Percentiles rank a stretch among this genome's conserved stretches.
Conservation (phyloP, 345 rosid species). For the Rhodomyrtus tomentosa region DNA sequence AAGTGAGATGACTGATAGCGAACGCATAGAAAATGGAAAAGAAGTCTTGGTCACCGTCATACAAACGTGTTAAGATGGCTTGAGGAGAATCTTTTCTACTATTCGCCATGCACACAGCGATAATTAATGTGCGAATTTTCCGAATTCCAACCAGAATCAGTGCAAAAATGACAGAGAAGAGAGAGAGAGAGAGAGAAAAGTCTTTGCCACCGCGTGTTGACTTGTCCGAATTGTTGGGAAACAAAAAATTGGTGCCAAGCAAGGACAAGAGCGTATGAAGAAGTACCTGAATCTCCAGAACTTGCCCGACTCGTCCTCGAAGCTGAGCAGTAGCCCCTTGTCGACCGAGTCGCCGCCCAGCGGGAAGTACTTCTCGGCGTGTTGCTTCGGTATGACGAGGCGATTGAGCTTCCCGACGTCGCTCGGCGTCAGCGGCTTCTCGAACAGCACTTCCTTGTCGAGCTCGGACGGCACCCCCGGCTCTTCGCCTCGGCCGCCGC, state of each 20-base stretch:
- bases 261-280: background rate
- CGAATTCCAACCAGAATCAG: background rate
- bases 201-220: background rate
- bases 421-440: conserved; percentile 46
- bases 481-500: background rate
- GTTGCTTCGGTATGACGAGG: conserved; percentile 45
- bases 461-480: background rate
- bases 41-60: background rate
- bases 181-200: background rate
- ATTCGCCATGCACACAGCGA: background rate
- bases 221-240: background rate
- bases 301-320: conserved; percentile 32
- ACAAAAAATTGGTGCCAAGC: background rate
- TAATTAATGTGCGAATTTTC: background rate
- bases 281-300: conserved; percentile 40
- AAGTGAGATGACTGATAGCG: background rate
- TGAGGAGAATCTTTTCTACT: background rate
- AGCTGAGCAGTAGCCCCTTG: conserved; percentile 20
- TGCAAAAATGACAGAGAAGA: background rate
- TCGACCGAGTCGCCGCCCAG: background rate
- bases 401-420: conserved; percentile 54
- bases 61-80: background rate
- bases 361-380: conserved; percentile 47
- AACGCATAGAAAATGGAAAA: background rate
- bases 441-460: conserved; percentile 15